Evolutionary conservation across 2,329 filamentous ascomycete species (phyloP), one percentile per base, ranked within the genome.

Genomic region (Phialophora tarda): DNA sequence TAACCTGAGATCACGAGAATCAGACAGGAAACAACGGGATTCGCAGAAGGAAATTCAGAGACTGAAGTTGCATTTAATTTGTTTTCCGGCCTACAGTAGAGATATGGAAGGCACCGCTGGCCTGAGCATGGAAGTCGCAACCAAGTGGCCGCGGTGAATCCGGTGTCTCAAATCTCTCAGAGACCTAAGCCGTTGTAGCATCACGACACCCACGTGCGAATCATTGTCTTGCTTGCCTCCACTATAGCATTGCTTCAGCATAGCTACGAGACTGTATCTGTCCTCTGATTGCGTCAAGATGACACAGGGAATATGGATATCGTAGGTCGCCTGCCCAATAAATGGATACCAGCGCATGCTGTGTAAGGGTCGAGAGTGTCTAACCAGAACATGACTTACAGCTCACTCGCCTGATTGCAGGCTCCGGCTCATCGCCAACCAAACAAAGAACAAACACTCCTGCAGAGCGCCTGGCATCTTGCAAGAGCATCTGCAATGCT

Each of bases 341-440:
- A 4, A 55, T 2, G 12, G 53, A 21, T 23, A 34, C 24, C 53
- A 34, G 28, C 53, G 17, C 59, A 44, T 63, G 66, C 59, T 62
- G 66, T 67, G 59, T 63, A 38, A 68, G 59, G 50, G 28, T 59
- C 47, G 58, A 30, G 23, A 38, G 28, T 50, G 32, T 57, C 69
- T 71, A 64, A 71, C 63, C 44, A 57, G 59, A 59, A 51, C 28
- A 56, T 59, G 51, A 47, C 26, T 56, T 56, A 50, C 71, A 87
- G 85, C 87, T 85, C 83, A 84, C 85, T 76, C 84, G 86, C 76
- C 81, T 89, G 72, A 83, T 89, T 71, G 86, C 86, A 75, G 85
- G 85, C 73, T 79, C 81, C 63, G 82, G 82, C 71, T 75, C 78
- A 69, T 75, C 80, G 50, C 74, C 75, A 70, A 85, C 84, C 76